Conservation (phyloP, 148 eudicot species). For the Suaeda aralocaspica region DNA sequence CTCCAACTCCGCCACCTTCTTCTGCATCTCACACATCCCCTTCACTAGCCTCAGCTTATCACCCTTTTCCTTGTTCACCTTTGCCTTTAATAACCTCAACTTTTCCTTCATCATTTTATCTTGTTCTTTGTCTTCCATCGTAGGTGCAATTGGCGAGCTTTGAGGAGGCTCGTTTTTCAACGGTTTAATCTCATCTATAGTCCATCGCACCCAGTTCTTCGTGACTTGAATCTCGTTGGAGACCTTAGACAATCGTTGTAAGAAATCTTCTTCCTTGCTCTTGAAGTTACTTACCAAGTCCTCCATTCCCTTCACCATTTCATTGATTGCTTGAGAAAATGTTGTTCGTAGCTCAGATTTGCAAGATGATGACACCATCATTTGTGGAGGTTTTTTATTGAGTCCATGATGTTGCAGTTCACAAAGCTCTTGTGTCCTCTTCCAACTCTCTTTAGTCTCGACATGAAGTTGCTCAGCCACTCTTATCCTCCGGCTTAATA, state of each 20-base stretch:
- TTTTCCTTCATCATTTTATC: slow-evolving; percentile 42
- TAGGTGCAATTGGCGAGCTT: slow-evolving; percentile 21
- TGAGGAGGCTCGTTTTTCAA: slow-evolving; percentile 31
- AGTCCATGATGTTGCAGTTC: slow-evolving; percentile 39
- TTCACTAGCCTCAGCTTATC: slow-evolving; percentile 29
- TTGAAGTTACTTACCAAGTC: slow-evolving; percentile 32
- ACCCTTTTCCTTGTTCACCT: slow-evolving; percentile 31
- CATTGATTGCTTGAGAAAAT: slow-evolving; percentile 37
- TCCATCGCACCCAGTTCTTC: slow-evolving; percentile 56
- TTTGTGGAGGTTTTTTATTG: slow-evolving; percentile 19
- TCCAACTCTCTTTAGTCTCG: slow-evolving; percentile 55
- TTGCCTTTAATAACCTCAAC: slow-evolving; percentile 43
- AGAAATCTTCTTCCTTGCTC: slow-evolving; percentile 39
- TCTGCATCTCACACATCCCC: slow-evolving; percentile 33
- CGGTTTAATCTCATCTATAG: slow-evolving; percentile 37
- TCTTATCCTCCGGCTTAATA: slow-evolving; percentile 63
- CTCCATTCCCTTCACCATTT: slow-evolving; percentile 37
- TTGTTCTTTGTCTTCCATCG: slow-evolving; percentile 43
- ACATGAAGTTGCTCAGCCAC: slow-evolving; percentile 74
- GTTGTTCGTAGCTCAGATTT: slow-evolving; percentile 32
- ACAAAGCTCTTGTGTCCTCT: slow-evolving; percentile 38
- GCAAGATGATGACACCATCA: slow-evolving; percentile 5
- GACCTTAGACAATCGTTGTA: slow-evolving; percentile 41
- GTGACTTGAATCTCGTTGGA: slow-evolving; percentile 53
- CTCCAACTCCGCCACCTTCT: slow-evolving; percentile 44